Percentiles rank a stretch among this genome's conserved stretches.
These are phyloP conservation scores for Dictyostelium capitatum DNA, from an alignment of 78 protist genomes.

Conservation along the genomic window DNA sequence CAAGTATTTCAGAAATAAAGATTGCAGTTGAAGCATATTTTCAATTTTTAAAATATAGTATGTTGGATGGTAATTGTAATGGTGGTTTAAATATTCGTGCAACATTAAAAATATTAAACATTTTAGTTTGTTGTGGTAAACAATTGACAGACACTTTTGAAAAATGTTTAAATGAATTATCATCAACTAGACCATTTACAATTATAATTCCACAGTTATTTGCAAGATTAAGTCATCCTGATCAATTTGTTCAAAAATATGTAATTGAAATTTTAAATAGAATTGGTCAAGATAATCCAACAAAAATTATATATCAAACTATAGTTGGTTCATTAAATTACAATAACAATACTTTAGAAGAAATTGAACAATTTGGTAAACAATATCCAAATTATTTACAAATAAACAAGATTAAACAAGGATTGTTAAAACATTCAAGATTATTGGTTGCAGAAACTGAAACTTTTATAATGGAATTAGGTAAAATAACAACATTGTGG, in stretches of 20 bases:
- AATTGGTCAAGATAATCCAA: constrained; percentile 62
- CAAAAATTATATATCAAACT: constrained; percentile 59
- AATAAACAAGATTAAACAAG: not conserved
- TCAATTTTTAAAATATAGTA: constrained; percentile 21
- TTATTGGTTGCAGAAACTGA: constrained; percentile 58
- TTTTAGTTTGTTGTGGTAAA: constrained; percentile 24
- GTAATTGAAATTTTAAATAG: constrained; percentile 46
- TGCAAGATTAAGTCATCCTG: constrained; percentile 55
- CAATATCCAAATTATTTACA: constrained; percentile 39
- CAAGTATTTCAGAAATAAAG: not conserved
- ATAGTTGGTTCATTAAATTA: constrained; percentile 34
- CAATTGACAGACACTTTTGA: constrained; percentile 22
- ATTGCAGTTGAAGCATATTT: constrained; percentile 33
- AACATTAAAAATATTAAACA: constrained; percentile 33
- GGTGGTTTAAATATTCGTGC: constrained; percentile 1
- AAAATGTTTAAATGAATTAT: not conserved
- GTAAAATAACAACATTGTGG: constrained; percentile 80
- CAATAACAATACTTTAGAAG: not conserved
- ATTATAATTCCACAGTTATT: constrained; percentile 79
- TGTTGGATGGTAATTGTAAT: constrained; percentile 15
- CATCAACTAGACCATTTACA: constrained; percentile 48
- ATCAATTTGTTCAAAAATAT: constrained; percentile 12
- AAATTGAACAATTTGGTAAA: not conserved
- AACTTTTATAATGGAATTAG: constrained; percentile 42
- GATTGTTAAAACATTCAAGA: not conserved